Evolutionary conservation across 2,329 filamentous ascomycete genomes (phyloP), one percentile per base, ranked within the genome.

Genomic region (Colletotrichum plurivorum): DNA sequence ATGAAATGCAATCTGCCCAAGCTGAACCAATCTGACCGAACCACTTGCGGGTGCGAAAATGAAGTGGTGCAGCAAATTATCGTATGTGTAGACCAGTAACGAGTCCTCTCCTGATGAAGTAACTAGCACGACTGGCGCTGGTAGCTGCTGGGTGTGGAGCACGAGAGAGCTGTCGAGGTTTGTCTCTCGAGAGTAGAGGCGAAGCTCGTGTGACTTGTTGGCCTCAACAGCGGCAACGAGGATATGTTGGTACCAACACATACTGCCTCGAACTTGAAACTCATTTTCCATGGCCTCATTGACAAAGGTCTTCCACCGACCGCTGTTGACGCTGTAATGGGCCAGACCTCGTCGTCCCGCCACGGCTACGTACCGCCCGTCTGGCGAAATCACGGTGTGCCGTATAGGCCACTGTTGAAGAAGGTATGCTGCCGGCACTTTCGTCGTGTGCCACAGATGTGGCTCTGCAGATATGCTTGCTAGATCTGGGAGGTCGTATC

Each of bases 221-320:
- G 90, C 91, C 79, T 99, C 96, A n/a, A 98, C 92, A 4, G 95
- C 94, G 46, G 94, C 95, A 64, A 98, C 93, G 18, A 99, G 85
- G 39, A 98, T 93, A 80, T 99, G 95, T 73, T 97, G 94, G 77
- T 97, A 95, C 96, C 96, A 99, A 78, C 95, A 98, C 95, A 99
- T 97, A 7, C 96, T 96, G 56, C 96, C 96, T 71, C 95, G 88
- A 15, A 99, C 94, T 25, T 94, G 90, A 77, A 99, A 99, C 71
- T 95, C 94, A 74, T 95, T 94, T 79, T 98, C 96, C 76, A 92
- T 88, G 36, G 88, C 89, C 27, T 91, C 88, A 74, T 95, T 94
- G 56, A 92, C 88, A 78, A 99, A 99, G 0, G 93, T 97, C 78
- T 97, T 98, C 96, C 96, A 99, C 67, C 96, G 89, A 31, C 95